Evolutionary conservation across 2,329 filamentous ascomycete species (phyloP), one percentile per base, ranked within the genome.

Genomic region (Colletotrichum camelliae): DNA sequence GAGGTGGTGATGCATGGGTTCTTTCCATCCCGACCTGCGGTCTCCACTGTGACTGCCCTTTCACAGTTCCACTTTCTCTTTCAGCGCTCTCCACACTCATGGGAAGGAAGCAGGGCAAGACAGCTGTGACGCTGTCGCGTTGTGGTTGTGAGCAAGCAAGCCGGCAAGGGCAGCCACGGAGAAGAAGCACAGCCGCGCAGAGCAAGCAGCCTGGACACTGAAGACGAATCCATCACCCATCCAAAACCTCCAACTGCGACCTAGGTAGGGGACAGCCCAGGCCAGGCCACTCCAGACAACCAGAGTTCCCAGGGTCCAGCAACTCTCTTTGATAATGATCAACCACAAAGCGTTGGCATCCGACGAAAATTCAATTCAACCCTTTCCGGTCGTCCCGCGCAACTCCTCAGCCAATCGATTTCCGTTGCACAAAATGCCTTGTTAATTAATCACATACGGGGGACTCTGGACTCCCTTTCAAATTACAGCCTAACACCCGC

Each of bases 331-430:
- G 57, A 67, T 72, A 61, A 55, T 37, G 72, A 67, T 72, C 55
- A 75, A 52, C 61, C 33, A 18, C 37, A 72, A 29, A 18, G 60
- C 27, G 33, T 33, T 67, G 69, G 21, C 69, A 33, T 27, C 37
- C n/a, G 58, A 27, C 35, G 24, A 33, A 27, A 52, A 48, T 48
- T 67, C 64, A 57, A 58, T 62, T 62, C 69, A 37, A 72, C 64
- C n/a, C 39, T 67, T 72, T 48, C 62, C 72, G 69, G 64, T 39
- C 68, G 66, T 75, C 43, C 62, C 69, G 55, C 35, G 39, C 55
- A 52, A 43, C 18, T 37, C 2, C 29, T 29, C 29, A 57, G 29
- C 29, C 24, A 57, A 24, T 62, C 29, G n/a, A 18, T 67, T 31
- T 8, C 27, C 39, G 62, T 72, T 62, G 16, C 69, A 75, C 73